A percentile compares a stretch with the other conserved stretches of the same genome.
Conservation (phyloP, 192 early-diverging fungal species). For the Geosiphon pyriformis region DNA sequence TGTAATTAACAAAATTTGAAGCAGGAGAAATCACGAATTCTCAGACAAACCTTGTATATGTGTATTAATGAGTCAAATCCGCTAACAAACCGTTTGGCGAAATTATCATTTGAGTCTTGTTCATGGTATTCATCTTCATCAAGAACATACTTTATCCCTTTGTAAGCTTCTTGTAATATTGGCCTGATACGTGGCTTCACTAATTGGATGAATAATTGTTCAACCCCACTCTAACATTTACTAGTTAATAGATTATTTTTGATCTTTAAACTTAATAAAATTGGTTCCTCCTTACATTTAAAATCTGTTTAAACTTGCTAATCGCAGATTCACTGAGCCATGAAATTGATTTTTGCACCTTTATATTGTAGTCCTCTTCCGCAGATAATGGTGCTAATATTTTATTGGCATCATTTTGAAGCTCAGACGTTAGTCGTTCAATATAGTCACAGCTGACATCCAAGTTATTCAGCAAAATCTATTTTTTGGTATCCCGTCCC, state of each 20-base stretch:
- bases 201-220: slow-evolving; percentile 75
- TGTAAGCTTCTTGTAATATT: slow-evolving; percentile 73
- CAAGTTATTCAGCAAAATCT: slow-evolving; percentile 82
- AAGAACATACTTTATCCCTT: slow-evolving; percentile 84
- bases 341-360: slow-evolving; percentile 53
- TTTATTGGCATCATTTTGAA: slow-evolving; percentile 46
- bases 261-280: slow-evolving; percentile 14
- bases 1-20: slow-evolving; percentile 3
- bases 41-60: slow-evolving; percentile 54
- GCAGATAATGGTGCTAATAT: slow-evolving; percentile 23
- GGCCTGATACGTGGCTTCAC: slow-evolving; percentile 75
- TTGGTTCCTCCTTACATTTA: slow-evolving; percentile 48
- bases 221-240: slow-evolving; percentile 46
- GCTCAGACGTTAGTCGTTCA: slow-evolving; percentile 60
- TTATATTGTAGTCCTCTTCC: slow-evolving; percentile 44
- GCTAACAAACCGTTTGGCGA: slow-evolving; percentile 75
- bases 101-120: slow-evolving; percentile 69
- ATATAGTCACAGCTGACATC: slow-evolving; percentile 81
- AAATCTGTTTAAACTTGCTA: slow-evolving; percentile 57
- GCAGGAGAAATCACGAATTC: background rate
- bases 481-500: too few species aligned
- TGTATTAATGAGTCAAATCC: slow-evolving; percentile 58
- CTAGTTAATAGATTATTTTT: background rate
- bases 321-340: slow-evolving; percentile 50
- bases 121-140: slow-evolving; percentile 90